These are phyloP conservation scores for Centrapalus pauciflorus DNA, from an alignment of 129 eudicot species.

Conservation along the genomic window DNA sequence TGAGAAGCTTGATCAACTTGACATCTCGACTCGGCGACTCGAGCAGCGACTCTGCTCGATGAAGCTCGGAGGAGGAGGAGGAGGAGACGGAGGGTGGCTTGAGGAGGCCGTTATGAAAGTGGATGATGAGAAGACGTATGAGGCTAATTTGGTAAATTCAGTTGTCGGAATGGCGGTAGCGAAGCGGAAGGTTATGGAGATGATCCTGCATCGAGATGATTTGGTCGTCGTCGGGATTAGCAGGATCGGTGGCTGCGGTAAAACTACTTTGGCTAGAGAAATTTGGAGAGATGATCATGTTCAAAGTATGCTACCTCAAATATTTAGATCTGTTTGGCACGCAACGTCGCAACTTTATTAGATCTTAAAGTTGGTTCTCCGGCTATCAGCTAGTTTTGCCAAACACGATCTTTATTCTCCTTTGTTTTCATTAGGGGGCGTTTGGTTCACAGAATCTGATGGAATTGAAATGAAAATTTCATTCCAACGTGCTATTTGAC, in stretches of 20 bases:
- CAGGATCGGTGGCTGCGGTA: slow-evolving; percentile 94
- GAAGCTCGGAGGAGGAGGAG: slow-evolving; percentile 58
- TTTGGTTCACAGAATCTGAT: too few species aligned
- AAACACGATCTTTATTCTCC: too few species aligned
- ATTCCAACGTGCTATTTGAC: too few species aligned
- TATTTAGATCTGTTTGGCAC: too few species aligned
- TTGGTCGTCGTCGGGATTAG: slow-evolving; percentile 49
- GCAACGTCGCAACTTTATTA: too few species aligned
- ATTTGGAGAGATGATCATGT: slow-evolving; percentile 63
- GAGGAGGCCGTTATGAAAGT: slow-evolving; percentile 50
- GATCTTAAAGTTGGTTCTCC: too few species aligned
- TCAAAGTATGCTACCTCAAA: slow-evolving; percentile 49
- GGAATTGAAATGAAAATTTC: too few species aligned
- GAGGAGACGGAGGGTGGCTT: slow-evolving; percentile 27
- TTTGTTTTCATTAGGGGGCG: too few species aligned
- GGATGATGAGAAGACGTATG: slow-evolving; percentile 54
- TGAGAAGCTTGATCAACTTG: slow-evolving; percentile 66
- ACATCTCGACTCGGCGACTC: slow-evolving; percentile 38
- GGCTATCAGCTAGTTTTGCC: too few species aligned
- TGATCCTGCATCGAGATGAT: slow-evolving; percentile 46
- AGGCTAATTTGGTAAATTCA: slow-evolving; percentile 38
- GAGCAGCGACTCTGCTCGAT: slow-evolving; percentile 59
- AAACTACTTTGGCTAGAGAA: slow-evolving; percentile 75
- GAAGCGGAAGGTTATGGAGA: slow-evolving; percentile 60
- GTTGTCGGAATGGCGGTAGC: slow-evolving; percentile 62